A percentile compares a stretch with the other conserved stretches of the same genome.
Evolutionary conservation across 257 asterid species (phyloP).

Genomic region (Nicotiana benthamiana): DNA sequence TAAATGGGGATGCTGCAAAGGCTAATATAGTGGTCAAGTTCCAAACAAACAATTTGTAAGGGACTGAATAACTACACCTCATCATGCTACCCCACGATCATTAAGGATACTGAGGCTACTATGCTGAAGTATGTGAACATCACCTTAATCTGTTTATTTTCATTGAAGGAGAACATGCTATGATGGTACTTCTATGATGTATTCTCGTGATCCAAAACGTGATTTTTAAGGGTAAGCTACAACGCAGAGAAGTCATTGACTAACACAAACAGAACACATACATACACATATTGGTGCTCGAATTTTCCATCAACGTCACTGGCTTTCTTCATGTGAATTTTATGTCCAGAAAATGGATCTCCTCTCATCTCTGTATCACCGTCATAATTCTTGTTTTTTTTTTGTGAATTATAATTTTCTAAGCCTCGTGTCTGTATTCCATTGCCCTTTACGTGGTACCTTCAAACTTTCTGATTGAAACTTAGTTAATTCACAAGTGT

Average conservation of each 20-base stretch:
- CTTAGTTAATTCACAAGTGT: not conserved
- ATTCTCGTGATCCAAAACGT: not conserved
- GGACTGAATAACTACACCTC: not conserved
- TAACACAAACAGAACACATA: not conserved
- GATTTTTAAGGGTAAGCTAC: not conserved
- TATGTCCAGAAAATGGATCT: not conserved
- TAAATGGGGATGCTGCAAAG: not conserved
- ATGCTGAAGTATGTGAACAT: not conserved
- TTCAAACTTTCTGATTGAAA: not conserved
- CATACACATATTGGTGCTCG: not conserved
- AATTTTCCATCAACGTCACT: not conserved
- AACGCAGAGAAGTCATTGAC: not conserved
- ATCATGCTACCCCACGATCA: not conserved
- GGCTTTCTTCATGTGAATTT: not conserved
- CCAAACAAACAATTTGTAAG: not conserved
- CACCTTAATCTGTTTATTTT: not conserved
- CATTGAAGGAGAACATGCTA: not conserved
- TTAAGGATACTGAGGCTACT: not conserved
- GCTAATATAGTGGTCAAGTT: not conserved
- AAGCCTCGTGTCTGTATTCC: not conserved
- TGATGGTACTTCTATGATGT: not conserved
- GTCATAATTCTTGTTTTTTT: not conserved
- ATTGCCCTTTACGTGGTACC: not conserved
- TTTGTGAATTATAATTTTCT: not conserved
- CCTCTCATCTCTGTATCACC: not conserved